Conservation (phyloP, 2,329 filamentous ascomycete genomes). For the Sporothrix pallida region DNA sequence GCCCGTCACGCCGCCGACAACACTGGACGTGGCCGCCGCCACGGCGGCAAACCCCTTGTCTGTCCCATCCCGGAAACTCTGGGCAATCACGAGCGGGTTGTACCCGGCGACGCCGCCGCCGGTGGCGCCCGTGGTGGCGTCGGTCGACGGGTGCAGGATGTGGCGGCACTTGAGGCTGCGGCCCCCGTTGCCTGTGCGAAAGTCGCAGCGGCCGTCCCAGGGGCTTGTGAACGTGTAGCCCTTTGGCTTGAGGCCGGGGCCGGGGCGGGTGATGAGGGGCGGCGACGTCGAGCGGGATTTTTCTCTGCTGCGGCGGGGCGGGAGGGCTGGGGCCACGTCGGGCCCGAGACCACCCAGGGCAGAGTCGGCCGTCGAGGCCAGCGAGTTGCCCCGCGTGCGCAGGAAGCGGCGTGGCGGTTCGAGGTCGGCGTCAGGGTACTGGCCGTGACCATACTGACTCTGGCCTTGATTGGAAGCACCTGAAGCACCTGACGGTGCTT, state of each 20-base stretch:
- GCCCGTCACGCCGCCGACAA: background rate
- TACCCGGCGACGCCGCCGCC: constrained; percentile 44
- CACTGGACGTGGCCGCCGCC: constrained; percentile 21
- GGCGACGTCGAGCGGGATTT: background rate
- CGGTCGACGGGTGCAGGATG: constrained; percentile 51
- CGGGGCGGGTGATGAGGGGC: constrained; percentile 10
- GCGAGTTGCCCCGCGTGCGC: constrained; percentile 24
- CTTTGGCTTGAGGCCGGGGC: constrained; percentile 55
- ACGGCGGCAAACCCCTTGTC: constrained; percentile 39
- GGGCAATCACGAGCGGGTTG: constrained; percentile 53
- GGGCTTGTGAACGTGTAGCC: constrained; percentile 83
- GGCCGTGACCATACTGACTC: no score
- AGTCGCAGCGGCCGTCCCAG: constrained; percentile 87
- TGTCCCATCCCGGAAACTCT: constrained; percentile 41
- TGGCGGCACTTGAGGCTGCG: constrained; percentile 77
- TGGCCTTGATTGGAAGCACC: no score
- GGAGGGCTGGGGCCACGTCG: constrained; percentile 45
- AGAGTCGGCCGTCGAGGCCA: constrained; percentile 40
- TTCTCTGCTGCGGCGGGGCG: constrained; percentile 42
- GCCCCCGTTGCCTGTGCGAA: constrained; percentile 77
- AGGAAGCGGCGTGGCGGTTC: background rate
- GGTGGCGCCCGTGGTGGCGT: constrained; percentile 22
- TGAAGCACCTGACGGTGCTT: no score
- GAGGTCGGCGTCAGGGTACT: background rate
- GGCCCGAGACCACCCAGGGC: background rate